Evolutionary conservation across 495 filamentous ascomycete genomes (phyloP), one percentile per base, ranked within the genome.

Genomic region (Hypoxylon fragiforme): DNA sequence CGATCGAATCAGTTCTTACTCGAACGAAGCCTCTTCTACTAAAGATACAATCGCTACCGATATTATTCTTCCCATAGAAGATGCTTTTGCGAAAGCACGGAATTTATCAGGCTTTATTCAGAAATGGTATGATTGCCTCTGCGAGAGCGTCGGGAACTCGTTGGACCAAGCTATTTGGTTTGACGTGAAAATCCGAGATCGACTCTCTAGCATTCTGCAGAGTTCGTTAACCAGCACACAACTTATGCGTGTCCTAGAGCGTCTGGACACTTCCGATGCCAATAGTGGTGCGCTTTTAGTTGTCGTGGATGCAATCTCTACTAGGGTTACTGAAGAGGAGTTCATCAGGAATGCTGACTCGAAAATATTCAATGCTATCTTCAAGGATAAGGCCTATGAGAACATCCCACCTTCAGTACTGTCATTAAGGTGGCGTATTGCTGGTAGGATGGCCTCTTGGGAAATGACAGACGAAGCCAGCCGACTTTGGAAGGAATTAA

Each of bases 71-170:
- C 85, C 86, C 2, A 67, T 90, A 13, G 67, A 87, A 66, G 72
- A 73, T 9, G 85, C 80, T n/a, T 88, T 85, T 65, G 73, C 78
- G 39, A 77, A 77, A 24, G 82, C 83, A 43, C 79, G 89, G 64
- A 81, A 90, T 52, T 63, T 94, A 24, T 55, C 77, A 6, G 77
- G 77, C 3, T 94, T 92, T 62, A 70, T 91, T 58, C 72, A 77
- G 22, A 63, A 80, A 11, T 94, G 89, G 89, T 73, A 81, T 35
- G 67, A 73, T 7, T 81, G 86, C 58, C 76, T 92, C 16, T 60
- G 74, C n/a, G 74, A 82, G 48, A 49, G 28, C 14, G 62, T 68
- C 44, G 62, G 69, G 40, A 32, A 51, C 15, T 65, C 72, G 32
- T 47, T 68, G 24, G 52, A 69, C 44, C 50, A 51, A 71, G 34